A percentile compares a stretch with the other conserved stretches of the same genome.
phyloP scores from a whole-genome alignment of 352 stramenopile genomes.

The Pythium utonaiense region DNA sequence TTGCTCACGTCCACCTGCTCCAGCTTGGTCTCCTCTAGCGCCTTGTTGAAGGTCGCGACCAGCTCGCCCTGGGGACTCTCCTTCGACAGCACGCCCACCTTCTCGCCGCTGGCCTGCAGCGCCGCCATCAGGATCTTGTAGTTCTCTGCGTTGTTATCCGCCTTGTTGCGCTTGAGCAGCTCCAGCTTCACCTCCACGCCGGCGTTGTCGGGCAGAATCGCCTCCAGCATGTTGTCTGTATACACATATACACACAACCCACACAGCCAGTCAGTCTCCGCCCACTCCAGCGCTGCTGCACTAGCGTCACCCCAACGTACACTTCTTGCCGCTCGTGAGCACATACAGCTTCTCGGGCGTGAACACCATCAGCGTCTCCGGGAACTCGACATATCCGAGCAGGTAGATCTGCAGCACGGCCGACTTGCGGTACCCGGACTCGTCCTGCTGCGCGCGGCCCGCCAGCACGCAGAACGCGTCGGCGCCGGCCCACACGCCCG shows the following conservation, averaged over 20 bases:
- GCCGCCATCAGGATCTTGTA: slow-evolving; percentile 70
- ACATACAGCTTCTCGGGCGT: slow-evolving; percentile 79
- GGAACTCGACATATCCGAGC: slow-evolving; percentile 90
- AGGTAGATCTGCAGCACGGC: slow-evolving; percentile 89
- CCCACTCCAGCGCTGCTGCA: background rate
- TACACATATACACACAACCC: background rate
- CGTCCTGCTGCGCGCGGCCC: slow-evolving; percentile 76
- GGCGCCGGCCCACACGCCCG: slow-evolving; percentile 47
- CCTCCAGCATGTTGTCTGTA: slow-evolving; percentile 75
- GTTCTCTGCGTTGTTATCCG: slow-evolving; percentile 75
- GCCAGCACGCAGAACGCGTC: slow-evolving; percentile 82
- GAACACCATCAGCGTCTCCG: slow-evolving; percentile 91
- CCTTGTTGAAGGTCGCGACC: slow-evolving; percentile 76
- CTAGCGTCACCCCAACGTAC: slow-evolving; percentile 21
- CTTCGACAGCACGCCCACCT: slow-evolving; percentile 85
- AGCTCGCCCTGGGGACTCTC: slow-evolving; percentile 85
- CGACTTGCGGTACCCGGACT: slow-evolving; percentile 88
- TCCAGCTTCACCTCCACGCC: slow-evolving; percentile 72
- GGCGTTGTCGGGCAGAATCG: slow-evolving; percentile 58
- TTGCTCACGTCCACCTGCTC: slow-evolving; percentile 86
- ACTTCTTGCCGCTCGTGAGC: slow-evolving; percentile 88
- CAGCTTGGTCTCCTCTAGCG: slow-evolving; percentile 55
- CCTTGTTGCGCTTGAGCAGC: slow-evolving; percentile 85
- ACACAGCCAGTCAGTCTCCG: slow-evolving; percentile 6
- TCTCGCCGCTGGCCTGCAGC: slow-evolving; percentile 53